Evolutionary conservation across 192 early-diverging fungal species (phyloP).

Genomic region (Backusella parvicylindrica): DNA sequence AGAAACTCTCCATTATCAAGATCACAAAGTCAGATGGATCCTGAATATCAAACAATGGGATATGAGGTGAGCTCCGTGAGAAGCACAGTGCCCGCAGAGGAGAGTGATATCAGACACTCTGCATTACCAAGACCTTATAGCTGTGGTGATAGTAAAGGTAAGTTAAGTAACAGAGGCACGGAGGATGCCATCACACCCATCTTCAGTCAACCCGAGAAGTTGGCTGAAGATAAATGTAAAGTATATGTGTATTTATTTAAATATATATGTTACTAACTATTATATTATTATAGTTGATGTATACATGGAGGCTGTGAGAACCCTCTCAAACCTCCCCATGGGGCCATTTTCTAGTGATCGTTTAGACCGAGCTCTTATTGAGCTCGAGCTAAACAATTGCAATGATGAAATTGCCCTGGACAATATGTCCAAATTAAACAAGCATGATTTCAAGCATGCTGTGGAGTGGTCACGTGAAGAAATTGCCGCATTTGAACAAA

Average conservation of each 20-base stretch:
- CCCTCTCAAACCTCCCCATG: slow-evolving; percentile 29
- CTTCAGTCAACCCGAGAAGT: too few relatives aligned
- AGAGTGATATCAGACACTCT: too few relatives aligned
- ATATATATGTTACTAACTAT: not conserved
- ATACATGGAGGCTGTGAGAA: slow-evolving; percentile 39
- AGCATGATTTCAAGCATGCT: slow-evolving; percentile 44
- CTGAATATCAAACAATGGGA: too few relatives aligned
- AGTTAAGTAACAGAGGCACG: too few relatives aligned
- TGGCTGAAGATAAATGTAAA: too few relatives aligned
- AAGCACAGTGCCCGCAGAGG: too few relatives aligned
- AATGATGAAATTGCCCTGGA: slow-evolving; percentile 57
- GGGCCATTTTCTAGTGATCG: slow-evolving; percentile 55
- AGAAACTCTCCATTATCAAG: too few relatives aligned
- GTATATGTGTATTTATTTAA: not conserved
- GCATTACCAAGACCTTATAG: too few relatives aligned
- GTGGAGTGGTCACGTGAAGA: slow-evolving; percentile 54
- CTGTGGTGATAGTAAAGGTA: too few relatives aligned
- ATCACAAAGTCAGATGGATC: too few relatives aligned
- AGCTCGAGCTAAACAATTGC: slow-evolving; percentile 46
- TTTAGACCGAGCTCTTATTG: slow-evolving; percentile 59
- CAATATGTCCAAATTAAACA: slow-evolving; percentile 40
- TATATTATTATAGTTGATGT: slow-evolving; percentile 26
- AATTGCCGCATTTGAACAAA: slow-evolving; percentile 56
- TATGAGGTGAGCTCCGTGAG: too few relatives aligned
- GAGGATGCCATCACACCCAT: too few relatives aligned